Evolutionary conservation across 1,284 basidiomycete species (phyloP).

Genomic region (Pyrrhoderma lamaoense): DNA sequence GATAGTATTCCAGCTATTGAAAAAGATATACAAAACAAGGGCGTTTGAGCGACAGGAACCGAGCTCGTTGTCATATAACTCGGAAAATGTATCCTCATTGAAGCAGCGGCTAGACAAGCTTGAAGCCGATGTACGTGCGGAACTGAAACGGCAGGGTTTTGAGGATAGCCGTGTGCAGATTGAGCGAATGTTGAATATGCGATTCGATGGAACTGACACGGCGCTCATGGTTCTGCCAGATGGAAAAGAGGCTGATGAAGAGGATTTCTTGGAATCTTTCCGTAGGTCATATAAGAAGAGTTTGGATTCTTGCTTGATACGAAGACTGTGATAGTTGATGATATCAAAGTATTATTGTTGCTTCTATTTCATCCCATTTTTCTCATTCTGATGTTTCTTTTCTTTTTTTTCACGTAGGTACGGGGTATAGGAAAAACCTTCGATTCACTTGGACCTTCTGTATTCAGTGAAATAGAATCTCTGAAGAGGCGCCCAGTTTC

Average conservation of each 20-base stretch:
- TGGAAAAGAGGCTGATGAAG: constrained; percentile 28
- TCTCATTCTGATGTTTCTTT: too few species aligned
- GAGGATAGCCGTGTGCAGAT: constrained; percentile 57
- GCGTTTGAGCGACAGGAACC: constrained; percentile 86
- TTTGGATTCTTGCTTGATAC: constrained; percentile 89
- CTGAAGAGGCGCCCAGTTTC: constrained; percentile 39
- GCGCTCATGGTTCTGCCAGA: constrained; percentile 76
- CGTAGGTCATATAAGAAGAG: constrained; percentile 67
- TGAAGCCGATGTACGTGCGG: constrained; percentile 51
- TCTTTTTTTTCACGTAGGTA: constrained; percentile 29
- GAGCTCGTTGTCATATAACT: constrained; percentile 65
- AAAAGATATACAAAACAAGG: constrained; percentile 31
- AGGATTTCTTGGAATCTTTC: constrained; percentile 80
- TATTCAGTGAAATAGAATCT: constrained; percentile 63
- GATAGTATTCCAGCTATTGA: too few species aligned
- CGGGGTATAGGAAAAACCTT: constrained; percentile 87
- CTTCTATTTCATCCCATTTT: not conserved
- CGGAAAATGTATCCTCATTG: constrained; percentile 46
- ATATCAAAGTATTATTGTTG: constrained; percentile 68
- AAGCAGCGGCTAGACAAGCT: constrained; percentile 61
- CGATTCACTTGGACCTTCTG: constrained; percentile 72
- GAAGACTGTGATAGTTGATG: constrained; percentile 80
- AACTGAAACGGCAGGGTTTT: constrained; percentile 78
- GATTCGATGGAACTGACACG: constrained; percentile 89
- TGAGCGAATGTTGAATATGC: constrained; percentile 87